These are phyloP conservation scores for Pelargonium cotyledonis DNA, from an alignment of 441 rosid genomes.

Conservation along the genomic window DNA sequence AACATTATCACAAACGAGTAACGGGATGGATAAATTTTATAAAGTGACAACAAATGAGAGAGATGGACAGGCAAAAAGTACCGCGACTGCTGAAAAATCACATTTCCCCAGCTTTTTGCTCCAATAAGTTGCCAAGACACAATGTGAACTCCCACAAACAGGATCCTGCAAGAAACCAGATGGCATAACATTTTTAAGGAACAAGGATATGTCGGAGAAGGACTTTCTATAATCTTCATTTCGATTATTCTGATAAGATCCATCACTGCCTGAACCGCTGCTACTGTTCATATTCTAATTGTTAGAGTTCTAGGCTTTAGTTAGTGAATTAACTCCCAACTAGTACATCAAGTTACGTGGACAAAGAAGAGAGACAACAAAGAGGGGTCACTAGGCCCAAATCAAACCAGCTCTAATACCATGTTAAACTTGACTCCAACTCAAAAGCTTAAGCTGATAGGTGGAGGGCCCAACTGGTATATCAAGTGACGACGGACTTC, in stretches of 20 bases:
- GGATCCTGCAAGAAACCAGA: conserved; percentile 46
- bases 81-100: conserved; percentile 51
- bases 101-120: conserved; percentile 52
- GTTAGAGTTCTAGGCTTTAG: no score
- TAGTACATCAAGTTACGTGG: no score
- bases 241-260: background rate
- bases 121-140: conserved; percentile 67
- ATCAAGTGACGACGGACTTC: no score
- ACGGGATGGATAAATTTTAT: background rate
- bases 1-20: background rate
- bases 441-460: no score
- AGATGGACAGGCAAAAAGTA: conserved; percentile 19
- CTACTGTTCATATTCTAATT: no score
- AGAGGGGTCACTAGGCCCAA: no score
- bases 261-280: no score
- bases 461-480: no score
- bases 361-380: no score
- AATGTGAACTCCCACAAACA: conserved; percentile 68
- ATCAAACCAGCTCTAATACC: no score
- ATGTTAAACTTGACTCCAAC: no score
- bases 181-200: background rate
- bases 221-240: background rate
- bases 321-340: no score
- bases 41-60: background rate
- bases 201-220: background rate